Percentiles rank a stretch among this genome's conserved stretches.
Evolutionary conservation across 2,329 filamentous ascomycete genomes (phyloP).

Genomic region (Cytospora chrysosperma): DNA sequence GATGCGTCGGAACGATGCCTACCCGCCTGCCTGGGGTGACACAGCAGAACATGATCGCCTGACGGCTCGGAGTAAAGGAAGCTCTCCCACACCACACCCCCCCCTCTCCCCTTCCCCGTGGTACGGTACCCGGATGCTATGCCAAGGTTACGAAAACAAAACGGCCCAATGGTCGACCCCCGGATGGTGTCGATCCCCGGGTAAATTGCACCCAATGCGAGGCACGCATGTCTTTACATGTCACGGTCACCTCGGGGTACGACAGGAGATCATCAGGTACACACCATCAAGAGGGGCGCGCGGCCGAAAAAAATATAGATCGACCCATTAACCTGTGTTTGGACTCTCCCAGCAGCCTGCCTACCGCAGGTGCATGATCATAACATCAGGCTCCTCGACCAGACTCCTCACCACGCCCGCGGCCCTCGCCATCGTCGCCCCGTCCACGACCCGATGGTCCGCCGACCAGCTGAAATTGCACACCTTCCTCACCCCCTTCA

Average conservation of each 20-base stretch:
- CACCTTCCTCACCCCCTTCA: conserved; percentile 54
- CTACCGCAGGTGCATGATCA: conserved; percentile 79
- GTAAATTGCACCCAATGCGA: background rate
- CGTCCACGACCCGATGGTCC: conserved; percentile 91
- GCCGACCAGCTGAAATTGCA: conserved; percentile 96
- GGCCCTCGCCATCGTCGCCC: conserved; percentile 89
- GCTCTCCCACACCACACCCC: no score
- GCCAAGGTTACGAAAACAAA: background rate
- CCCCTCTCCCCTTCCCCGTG: no score
- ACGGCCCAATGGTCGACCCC: background rate
- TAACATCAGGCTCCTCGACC: conserved; percentile 81
- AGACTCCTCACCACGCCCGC: conserved; percentile 75
- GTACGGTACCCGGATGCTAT: background rate
- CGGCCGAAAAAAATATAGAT: background rate
- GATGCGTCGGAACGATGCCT: background rate
- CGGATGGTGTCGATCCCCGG: no score
- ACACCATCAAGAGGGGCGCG: background rate
- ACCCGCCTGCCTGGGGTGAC: background rate
- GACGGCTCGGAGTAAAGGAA: background rate
- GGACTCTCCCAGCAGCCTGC: background rate
- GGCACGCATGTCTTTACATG: background rate
- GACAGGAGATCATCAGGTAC: background rate
- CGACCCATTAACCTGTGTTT: background rate
- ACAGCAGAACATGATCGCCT: background rate
- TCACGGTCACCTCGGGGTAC: background rate